A percentile compares a stretch with the other conserved stretches of the same genome.
These are phyloP conservation scores for Leishmania aethiopica DNA, from an alignment of 208 protist genomes.

Conservation along the genomic window DNA sequence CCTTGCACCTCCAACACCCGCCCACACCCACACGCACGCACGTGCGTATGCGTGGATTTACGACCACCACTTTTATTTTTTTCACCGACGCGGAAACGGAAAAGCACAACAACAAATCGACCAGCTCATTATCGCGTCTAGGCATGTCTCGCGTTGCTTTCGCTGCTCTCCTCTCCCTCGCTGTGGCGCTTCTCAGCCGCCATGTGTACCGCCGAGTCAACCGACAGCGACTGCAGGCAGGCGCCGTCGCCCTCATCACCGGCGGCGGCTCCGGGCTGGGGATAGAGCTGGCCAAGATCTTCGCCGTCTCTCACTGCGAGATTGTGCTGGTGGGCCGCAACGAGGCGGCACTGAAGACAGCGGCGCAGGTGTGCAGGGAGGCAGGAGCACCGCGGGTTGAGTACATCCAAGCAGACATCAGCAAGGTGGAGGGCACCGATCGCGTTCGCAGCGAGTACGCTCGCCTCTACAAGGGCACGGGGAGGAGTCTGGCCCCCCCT, in stretches of 20 bases:
- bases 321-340: slow-evolving; percentile 83
- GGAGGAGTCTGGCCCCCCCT: not conserved
- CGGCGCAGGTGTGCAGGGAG: slow-evolving; percentile 39
- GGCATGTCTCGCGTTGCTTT: slow-evolving; percentile 8
- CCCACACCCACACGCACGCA: not conserved
- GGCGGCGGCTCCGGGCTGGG: slow-evolving; percentile 77
- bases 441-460: slow-evolving; percentile 32
- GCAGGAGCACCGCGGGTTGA: slow-evolving; percentile 56
- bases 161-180: slow-evolving; percentile 27
- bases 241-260: slow-evolving; percentile 75
- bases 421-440: slow-evolving; percentile 38
- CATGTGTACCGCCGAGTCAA: slow-evolving; percentile 22
- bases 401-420: slow-evolving; percentile 69
- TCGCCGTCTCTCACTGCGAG: slow-evolving; percentile 50
- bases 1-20: not conserved
- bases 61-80: not conserved
- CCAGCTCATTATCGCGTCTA: not conserved
- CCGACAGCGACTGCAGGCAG: slow-evolving; percentile 34
- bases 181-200: slow-evolving; percentile 31
- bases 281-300: slow-evolving; percentile 65
- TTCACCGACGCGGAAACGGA: too few species aligned
- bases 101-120: not conserved
- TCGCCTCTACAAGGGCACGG: slow-evolving; percentile 18
- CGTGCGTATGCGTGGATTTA: not conserved
- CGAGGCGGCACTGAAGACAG: slow-evolving; percentile 34